These are phyloP conservation scores for Teratosphaeria zuluensis DNA, from an alignment of 2,329 filamentous ascomycete species.

Conservation along the genomic window DNA sequence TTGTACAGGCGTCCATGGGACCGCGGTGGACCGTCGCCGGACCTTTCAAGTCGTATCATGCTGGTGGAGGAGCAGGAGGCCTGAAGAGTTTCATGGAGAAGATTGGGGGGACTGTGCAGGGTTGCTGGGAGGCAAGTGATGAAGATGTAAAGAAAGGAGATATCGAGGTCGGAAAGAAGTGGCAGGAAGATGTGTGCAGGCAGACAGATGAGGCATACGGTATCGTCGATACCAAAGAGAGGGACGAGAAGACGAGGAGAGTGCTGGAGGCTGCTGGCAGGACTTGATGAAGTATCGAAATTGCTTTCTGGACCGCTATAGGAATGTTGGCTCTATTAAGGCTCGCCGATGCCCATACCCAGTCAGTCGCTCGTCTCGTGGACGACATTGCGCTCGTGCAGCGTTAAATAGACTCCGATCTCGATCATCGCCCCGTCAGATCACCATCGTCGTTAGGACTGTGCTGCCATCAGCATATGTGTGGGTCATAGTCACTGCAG, in stretches of 20 bases:
- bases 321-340: neutral
- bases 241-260: constrained; percentile 33
- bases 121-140: constrained; percentile 44
- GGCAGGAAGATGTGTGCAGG: constrained; percentile 38
- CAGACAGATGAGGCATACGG: constrained; percentile 42
- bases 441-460: constrained; percentile 2
- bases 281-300: constrained; percentile 1
- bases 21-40: constrained; percentile 47
- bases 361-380: neutral
- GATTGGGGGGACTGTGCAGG: constrained; percentile 46
- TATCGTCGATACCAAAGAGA: constrained; percentile 29
- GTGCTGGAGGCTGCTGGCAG: constrained; percentile 29
- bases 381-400: no score
- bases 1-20: constrained; percentile 44
- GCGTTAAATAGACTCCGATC: neutral
- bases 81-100: constrained; percentile 46
- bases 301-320: neutral
- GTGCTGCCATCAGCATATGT: constrained; percentile 5
- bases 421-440: neutral
- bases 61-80: constrained; percentile 46
- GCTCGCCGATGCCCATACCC: neutral
- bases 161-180: constrained; percentile 34
- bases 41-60: constrained; percentile 50
- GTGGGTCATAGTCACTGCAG: constrained; percentile 1
- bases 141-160: constrained; percentile 14